Conservation (phyloP, 2,329 filamentous ascomycete species). For the Aspergillus jensenii region DNA sequence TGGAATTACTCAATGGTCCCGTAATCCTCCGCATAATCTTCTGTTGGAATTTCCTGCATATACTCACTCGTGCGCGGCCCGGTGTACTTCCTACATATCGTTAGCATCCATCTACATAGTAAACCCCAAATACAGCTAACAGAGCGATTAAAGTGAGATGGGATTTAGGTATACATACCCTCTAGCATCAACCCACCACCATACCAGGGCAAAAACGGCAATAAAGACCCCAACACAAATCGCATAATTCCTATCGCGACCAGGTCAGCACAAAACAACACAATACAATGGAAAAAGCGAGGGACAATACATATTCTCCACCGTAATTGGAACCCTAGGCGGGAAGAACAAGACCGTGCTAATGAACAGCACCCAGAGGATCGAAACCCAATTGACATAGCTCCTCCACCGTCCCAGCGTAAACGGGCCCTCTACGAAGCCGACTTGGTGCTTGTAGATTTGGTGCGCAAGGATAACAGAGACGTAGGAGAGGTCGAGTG, state of each 20-base stretch:
- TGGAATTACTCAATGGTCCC: constrained; percentile 12
- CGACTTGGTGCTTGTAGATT: constrained; percentile 52
- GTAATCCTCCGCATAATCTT: constrained; percentile 26
- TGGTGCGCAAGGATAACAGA: constrained; percentile 61
- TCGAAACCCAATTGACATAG: constrained; percentile 56
- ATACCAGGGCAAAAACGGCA: constrained; percentile 50
- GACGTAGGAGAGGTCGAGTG: constrained; percentile 56
- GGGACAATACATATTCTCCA: constrained; percentile 46
- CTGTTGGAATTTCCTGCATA: constrained; percentile 33
- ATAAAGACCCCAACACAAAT: constrained; percentile 48
- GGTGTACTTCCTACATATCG: constrained; percentile 52
- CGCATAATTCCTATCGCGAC: constrained; percentile 47
- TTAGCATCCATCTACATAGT: not conserved
- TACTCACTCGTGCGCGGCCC: constrained; percentile 60
- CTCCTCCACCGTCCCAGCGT: constrained; percentile 57
- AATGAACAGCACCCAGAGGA: constrained; percentile 64
- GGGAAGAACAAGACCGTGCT: constrained; percentile 61
- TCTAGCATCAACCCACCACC: constrained; percentile 48
- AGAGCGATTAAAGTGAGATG: not conserved
- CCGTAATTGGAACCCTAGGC: constrained; percentile 47
- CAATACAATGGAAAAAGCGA: not conserved
- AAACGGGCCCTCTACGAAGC: constrained; percentile 59
- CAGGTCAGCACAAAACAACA: not conserved
- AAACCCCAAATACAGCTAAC: constrained; percentile 11
- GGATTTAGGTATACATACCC: constrained; percentile 30